Evolutionary conservation across 371 early-diverging fungal species (phyloP).

Genomic region (Apophysomyces ossiformis): DNA sequence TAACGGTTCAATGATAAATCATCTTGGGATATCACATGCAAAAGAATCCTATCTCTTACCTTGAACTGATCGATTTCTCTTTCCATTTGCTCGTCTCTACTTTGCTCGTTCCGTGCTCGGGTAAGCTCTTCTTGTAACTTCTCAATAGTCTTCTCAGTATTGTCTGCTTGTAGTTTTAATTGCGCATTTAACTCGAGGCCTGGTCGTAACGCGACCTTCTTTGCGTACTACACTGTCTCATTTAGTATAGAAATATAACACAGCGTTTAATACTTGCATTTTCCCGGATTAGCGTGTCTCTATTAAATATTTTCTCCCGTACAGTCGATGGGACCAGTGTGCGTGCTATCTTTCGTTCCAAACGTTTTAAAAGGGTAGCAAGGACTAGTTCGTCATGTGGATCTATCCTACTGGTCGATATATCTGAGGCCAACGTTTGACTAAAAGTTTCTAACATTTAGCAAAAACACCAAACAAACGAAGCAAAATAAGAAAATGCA

Average conservation of each 20-base stretch:
- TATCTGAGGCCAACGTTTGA: not conserved
- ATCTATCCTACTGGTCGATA: not conserved
- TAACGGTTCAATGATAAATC: no score
- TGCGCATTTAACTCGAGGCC: not conserved
- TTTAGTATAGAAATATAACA: not conserved
- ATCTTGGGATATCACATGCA: no score
- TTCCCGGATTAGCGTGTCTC: not conserved
- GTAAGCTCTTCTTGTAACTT: not conserved
- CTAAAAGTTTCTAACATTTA: not conserved
- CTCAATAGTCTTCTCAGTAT: not conserved
- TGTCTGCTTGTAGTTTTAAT: not conserved
- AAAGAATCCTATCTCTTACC: not conserved
- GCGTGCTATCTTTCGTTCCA: not conserved
- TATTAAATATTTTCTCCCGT: not conserved
- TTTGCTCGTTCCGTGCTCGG: not conserved
- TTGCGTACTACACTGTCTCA: not conserved
- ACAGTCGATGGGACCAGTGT: constrained; percentile 2
- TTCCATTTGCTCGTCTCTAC: not conserved
- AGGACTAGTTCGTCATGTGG: not conserved
- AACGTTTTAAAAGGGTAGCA: not conserved
- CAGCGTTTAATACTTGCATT: not conserved
- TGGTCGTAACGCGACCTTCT: not conserved
- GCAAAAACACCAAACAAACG: not conserved
- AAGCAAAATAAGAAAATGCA: not conserved
- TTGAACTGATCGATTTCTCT: not conserved